Percentiles rank a stretch among this genome's conserved stretches.
Evolutionary conservation across 176 grass and related monocot species (phyloP).

Genomic region (Luzula sylvatica): DNA sequence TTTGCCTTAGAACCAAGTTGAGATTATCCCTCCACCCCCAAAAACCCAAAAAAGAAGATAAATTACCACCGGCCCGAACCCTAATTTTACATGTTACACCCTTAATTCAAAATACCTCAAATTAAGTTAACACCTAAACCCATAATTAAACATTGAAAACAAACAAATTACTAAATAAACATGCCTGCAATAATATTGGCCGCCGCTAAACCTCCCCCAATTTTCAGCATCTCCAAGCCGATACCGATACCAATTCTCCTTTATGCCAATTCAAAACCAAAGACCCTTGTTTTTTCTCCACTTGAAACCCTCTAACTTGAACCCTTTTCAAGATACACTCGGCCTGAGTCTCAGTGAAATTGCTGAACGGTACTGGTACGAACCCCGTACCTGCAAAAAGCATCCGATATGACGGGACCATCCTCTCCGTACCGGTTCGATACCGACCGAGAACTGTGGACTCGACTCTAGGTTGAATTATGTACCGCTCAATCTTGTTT

Average conservation of each 20-base stretch:
- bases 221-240: slow-evolving; percentile 66
- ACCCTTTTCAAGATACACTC: slow-evolving; percentile 74
- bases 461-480: slow-evolving; percentile 72
- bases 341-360: slow-evolving; percentile 56
- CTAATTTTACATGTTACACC: slow-evolving; percentile 2
- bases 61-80: not conserved
- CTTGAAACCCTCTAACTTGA: slow-evolving; percentile 74
- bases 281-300: slow-evolving; percentile 51
- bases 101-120: slow-evolving; percentile 21
- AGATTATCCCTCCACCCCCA: slow-evolving; percentile 4
- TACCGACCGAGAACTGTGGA: slow-evolving; percentile 41
- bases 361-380: slow-evolving; percentile 42
- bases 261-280: slow-evolving; percentile 67
- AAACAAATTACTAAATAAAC: slow-evolving; percentile 10
- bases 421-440: slow-evolving; percentile 31
- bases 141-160: slow-evolving; percentile 16
- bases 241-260: slow-evolving; percentile 56
- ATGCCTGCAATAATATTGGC: slow-evolving; percentile 2
- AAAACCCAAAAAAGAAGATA: slow-evolving; percentile 3
- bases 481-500: slow-evolving; percentile 57
- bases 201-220: not conserved
- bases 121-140: not conserved
- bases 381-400: slow-evolving; percentile 59
- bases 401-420: slow-evolving; percentile 37
- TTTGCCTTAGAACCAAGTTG: slow-evolving; percentile 9